Evolutionary conservation across 352 stramenopile genomes (phyloP).

Genomic region (Phytophthora tubulina): DNA sequence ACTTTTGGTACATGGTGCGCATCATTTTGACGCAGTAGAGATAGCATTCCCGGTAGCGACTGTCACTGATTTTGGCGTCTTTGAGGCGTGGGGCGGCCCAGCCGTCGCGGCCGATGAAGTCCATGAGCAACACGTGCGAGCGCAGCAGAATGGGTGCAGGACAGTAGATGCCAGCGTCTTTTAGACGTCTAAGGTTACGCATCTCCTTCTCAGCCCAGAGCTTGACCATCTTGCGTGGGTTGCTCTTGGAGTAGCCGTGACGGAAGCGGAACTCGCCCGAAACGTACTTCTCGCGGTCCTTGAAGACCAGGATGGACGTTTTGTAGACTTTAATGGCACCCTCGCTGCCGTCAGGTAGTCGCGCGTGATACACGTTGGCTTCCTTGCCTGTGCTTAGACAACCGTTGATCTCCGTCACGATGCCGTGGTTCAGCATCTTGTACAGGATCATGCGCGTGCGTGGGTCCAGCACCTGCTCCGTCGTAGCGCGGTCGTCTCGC

Average conservation of each 20-base stretch:
- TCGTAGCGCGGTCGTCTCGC: conserved; percentile 98
- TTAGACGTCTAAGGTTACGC: conserved; percentile 96
- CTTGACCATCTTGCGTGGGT: conserved; percentile 99
- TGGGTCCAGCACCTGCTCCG: conserved; percentile 98
- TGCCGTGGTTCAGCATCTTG: conserved; percentile 97
- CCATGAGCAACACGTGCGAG: conserved; percentile 98
- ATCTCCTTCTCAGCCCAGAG: conserved; percentile 99
- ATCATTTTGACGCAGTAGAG: conserved; percentile 96
- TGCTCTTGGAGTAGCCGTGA: conserved; percentile 96
- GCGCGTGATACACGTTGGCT: conserved; percentile 99
- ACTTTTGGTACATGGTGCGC: conserved; percentile 96
- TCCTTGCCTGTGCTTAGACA: conserved; percentile 99
- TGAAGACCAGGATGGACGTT: conserved; percentile 98
- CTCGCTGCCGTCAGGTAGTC: conserved; percentile 76
- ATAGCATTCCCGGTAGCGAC: conserved; percentile 95
- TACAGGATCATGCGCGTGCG: conserved; percentile 99
- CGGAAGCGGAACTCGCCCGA: conserved; percentile 98
- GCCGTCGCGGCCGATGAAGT: conserved; percentile 97
- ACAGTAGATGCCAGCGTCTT: conserved; percentile 91
- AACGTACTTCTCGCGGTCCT: conserved; percentile 99
- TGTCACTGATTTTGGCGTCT: conserved; percentile 93
- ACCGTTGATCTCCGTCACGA: conserved; percentile 98
- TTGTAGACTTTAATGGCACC: conserved; percentile 90
- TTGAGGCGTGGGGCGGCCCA: conserved; percentile 96
- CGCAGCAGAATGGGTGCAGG: conserved; percentile 96